phyloP scores from a whole-genome alignment of 1,284 basidiomycete species.

The Flammula alnicola region DNA sequence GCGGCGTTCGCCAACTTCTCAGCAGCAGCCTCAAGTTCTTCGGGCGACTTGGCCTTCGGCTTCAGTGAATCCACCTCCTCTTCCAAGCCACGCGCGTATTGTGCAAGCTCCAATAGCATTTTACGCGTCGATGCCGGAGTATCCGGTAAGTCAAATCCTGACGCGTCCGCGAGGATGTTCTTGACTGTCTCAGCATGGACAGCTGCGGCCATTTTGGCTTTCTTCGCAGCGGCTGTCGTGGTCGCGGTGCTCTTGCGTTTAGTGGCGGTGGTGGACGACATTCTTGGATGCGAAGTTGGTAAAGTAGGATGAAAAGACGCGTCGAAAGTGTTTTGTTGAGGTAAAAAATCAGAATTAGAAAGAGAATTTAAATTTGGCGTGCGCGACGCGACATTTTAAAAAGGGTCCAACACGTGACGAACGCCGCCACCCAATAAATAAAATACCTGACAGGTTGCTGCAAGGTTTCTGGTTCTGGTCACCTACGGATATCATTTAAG shows the following conservation, averaged over 20 bases:
- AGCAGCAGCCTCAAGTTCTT: conserved; percentile 47
- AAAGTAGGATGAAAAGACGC: no score
- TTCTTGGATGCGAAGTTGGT: no score
- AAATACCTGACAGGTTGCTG: no score
- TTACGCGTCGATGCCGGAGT: neutral
- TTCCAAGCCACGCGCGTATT: conserved; percentile 51
- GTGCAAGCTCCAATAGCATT: conserved; percentile 37
- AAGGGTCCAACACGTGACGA: no score
- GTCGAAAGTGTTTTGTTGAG: no score
- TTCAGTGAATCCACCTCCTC: conserved; percentile 32
- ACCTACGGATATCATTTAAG: no score
- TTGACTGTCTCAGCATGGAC: conserved; percentile 37
- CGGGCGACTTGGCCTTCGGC: conserved; percentile 43
- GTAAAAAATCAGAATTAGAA: no score
- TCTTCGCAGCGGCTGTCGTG: conserved; percentile 30
- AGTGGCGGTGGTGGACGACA: conserved; percentile 7
- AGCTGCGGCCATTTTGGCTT: conserved; percentile 32
- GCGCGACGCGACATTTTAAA: no score
- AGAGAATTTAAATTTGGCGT: no score
- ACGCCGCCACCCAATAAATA: no score
- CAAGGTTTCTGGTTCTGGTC: no score
- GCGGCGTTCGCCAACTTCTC: conserved; percentile 51
- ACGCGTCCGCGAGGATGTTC: conserved; percentile 5
- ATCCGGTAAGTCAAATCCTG: neutral
- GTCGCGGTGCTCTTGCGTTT: conserved; percentile 46